Base-by-base conservation (phyloP, 2,329 filamentous ascomycete genomes). In the Fusarium irregulare region DNA sequence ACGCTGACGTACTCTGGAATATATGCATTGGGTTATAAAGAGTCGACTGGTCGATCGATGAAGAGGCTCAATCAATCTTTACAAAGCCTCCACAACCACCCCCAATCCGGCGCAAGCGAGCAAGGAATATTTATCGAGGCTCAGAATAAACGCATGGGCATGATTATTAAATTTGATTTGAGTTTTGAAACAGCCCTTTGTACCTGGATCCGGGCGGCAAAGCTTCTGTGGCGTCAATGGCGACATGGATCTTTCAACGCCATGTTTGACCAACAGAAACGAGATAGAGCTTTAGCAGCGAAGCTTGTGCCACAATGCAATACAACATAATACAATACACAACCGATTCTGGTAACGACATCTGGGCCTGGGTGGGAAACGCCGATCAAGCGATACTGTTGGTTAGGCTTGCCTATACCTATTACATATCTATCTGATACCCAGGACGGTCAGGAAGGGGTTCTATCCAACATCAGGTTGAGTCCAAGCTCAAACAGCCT, bases 161-260 rank as follows among this genome's bases (percentile, higher is more conserved):
- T 40, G 37, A 55, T 56, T 13, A 30, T 45, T 21, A 28, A n/a
- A 27, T 42, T 12, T 16, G 7, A 50, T 27, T 50, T 42, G 20
- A 48, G 30, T 45, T 34, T 28, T 40, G 37, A 56, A 40, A 61
- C 50, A 66, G 40, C 30, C 44, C 37, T 53, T 44, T 37, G 63
- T 64, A 46, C 59, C 64, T 69, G 59, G 49, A 71, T 68, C 64
- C 45, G 68, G 68, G 59, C 40, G 59, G 42, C 49, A 41, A 42
- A 53, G 23, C 18, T 21, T n/a, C 37, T 20, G 32, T 42, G 25
- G 49, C 48, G 12, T 40, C 50, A 30, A 60, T 28, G 54, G 63
- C 25, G 37, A 55, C 63, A 58, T 61, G 68, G 64, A 68, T 58
- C 59, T 56, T 40, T 16, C 55, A 32, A 55, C 55, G 60, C 68